Evolutionary conservation across 345 rosid species (phyloP).

Genomic region (Melastoma malabathricum): DNA sequence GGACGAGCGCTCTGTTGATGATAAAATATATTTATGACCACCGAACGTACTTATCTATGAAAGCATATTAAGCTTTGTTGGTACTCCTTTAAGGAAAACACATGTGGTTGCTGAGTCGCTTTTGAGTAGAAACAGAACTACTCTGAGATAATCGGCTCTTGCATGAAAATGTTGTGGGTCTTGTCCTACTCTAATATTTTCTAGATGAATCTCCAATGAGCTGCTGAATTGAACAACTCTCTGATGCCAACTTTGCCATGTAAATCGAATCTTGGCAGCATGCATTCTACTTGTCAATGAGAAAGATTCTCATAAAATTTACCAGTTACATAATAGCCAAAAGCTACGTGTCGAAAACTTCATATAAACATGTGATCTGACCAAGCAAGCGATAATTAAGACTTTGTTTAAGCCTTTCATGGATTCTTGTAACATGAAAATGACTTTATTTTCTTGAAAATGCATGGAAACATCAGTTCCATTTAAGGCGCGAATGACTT

Average conservation of each 20-base stretch:
- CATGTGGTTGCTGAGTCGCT: conserved; percentile 17
- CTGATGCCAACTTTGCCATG: conserved; percentile 59
- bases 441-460: conserved; percentile 67
- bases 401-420: conserved; percentile 34
- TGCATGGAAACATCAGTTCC: conserved; percentile 54
- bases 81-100: conserved; percentile 24
- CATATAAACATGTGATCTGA: conserved; percentile 9
- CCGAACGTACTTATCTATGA: conserved; percentile 31
- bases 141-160: conserved; percentile 19
- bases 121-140: conserved; percentile 18
- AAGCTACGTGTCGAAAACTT: neutral
- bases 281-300: conserved; percentile 26
- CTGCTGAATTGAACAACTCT: conserved; percentile 25
- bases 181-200: conserved; percentile 22
- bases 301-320: no score
- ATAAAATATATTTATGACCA: conserved; percentile 6
- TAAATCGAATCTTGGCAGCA: conserved; percentile 65
- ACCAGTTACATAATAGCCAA: neutral
- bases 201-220: conserved; percentile 19
- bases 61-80: conserved; percentile 15
- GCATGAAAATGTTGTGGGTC: conserved; percentile 15
- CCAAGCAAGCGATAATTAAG: conserved; percentile 61
- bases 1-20: conserved; percentile 85
- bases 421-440: conserved; percentile 61
- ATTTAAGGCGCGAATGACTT: conserved; percentile 52